Conservation (phyloP, 495 filamentous ascomycete genomes). For the Penicillium cosmopolitanum region DNA sequence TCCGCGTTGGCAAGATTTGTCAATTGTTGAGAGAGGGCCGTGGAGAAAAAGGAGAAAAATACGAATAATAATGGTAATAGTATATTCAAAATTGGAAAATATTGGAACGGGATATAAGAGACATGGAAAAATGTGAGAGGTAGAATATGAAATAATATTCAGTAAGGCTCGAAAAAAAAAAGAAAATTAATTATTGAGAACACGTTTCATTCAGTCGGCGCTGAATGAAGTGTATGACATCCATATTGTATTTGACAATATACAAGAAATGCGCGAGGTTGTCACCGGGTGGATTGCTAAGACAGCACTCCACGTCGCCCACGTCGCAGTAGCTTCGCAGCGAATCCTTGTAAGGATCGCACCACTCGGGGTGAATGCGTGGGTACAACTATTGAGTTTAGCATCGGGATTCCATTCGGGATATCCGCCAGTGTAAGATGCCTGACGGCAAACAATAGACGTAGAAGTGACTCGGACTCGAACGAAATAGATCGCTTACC, state of each 20-base stretch:
- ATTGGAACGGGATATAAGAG: not conserved
- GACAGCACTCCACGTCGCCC: conserved; percentile 28
- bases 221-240: conserved; percentile 21
- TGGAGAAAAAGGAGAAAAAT: not conserved
- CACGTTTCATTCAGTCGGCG: conserved; percentile 15
- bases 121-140: not conserved
- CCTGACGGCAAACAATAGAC: not conserved
- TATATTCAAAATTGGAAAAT: not conserved
- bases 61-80: not conserved
- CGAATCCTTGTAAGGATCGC: conserved; percentile 19
- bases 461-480: not conserved
- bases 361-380: conserved; percentile 29
- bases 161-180: not conserved
- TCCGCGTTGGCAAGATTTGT: not conserved
- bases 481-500: conserved; percentile 19
- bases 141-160: not conserved
- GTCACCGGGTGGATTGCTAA: conserved; percentile 8
- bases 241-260: conserved; percentile 25
- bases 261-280: conserved; percentile 19
- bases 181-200: not conserved
- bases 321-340: conserved; percentile 32
- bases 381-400: conserved; percentile 23
- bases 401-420: not conserved
- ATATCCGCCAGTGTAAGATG: not conserved
- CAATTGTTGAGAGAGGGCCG: not conserved